phyloP scores from a whole-genome alignment of 2,329 filamentous ascomycete species.

The Venturia aucupariae region DNA sequence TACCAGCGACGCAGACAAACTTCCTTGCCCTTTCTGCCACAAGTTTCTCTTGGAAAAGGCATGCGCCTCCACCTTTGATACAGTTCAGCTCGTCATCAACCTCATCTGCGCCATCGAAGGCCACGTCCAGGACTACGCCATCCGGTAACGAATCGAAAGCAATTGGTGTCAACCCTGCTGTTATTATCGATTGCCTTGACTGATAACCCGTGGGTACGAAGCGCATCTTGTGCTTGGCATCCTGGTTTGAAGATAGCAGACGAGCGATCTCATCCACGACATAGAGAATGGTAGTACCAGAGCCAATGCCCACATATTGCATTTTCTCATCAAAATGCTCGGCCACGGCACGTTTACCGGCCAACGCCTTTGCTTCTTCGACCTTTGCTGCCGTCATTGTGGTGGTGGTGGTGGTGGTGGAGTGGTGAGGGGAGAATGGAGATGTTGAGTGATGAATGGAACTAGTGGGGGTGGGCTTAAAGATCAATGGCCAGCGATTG shows the following conservation, averaged over 20 bases:
- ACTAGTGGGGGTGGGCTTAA: background rate
- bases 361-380: conserved; percentile 15
- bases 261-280: conserved; percentile 71
- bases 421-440: background rate
- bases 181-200: conserved; percentile 75
- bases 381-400: conserved; percentile 10
- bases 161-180: conserved; percentile 66
- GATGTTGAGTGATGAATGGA: background rate
- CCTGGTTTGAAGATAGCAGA: conserved; percentile 31
- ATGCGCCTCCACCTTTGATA: conserved; percentile 97
- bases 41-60: conserved; percentile 94
- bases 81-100: conserved; percentile 91
- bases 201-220: conserved; percentile 93
- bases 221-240: conserved; percentile 47
- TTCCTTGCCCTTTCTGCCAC: conserved; percentile 76
- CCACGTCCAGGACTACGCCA: conserved; percentile 64
- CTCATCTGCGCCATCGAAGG: conserved; percentile 95
- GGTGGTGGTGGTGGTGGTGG: conserved; percentile 4
- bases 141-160: conserved; percentile 66
- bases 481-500: background rate
- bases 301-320: conserved; percentile 68
- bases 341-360: conserved; percentile 20
- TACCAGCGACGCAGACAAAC: conserved; percentile 80
- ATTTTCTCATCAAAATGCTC: conserved; percentile 58
- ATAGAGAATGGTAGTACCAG: conserved; percentile 73